Conservation (phyloP, 129 eudicot species). For the Helianthus annuus region DNA sequence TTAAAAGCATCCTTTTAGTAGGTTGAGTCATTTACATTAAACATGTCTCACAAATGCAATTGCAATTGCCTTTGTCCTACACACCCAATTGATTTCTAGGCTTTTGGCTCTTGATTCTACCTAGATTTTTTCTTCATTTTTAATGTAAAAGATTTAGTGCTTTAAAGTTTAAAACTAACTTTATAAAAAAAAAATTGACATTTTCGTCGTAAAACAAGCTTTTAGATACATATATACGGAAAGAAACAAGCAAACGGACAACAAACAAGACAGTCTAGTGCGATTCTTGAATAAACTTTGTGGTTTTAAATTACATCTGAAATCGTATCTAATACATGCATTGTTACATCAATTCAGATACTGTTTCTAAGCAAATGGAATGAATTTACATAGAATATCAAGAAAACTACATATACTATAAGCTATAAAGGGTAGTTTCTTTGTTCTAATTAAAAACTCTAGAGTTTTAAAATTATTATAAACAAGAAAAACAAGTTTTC, state of each 20-base stretch:
- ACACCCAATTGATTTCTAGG: slow-evolving; percentile 13
- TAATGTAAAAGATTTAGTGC: slow-evolving; percentile 13
- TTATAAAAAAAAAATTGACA: not conserved
- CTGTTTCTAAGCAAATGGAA: not conserved
- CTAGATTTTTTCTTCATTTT: not conserved
- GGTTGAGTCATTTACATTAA: slow-evolving; percentile 38
- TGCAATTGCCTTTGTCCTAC: slow-evolving; percentile 32
- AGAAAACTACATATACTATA: no score
- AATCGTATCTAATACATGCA: not conserved
- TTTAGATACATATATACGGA: not conserved
- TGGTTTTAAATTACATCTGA: not conserved
- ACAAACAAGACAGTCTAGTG: not conserved
- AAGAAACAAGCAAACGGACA: not conserved
- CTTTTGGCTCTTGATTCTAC: slow-evolving; percentile 24
- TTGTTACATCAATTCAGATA: not conserved
- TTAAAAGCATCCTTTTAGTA: slow-evolving; percentile 39
- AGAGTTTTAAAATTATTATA: no score
- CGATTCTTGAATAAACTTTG: slow-evolving; percentile 7
- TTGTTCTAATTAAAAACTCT: no score
- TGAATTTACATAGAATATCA: not conserved
- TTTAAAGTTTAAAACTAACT: not conserved
- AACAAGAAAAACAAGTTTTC: slow-evolving; percentile 10
- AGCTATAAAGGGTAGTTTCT: no score
- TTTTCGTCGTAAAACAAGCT: not conserved
- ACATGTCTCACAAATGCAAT: slow-evolving; percentile 39